Evolutionary conservation across 1,284 basidiomycete genomes (phyloP), one percentile per base, ranked within the genome.

Genomic region (Malassezia vespertilionis): DNA sequence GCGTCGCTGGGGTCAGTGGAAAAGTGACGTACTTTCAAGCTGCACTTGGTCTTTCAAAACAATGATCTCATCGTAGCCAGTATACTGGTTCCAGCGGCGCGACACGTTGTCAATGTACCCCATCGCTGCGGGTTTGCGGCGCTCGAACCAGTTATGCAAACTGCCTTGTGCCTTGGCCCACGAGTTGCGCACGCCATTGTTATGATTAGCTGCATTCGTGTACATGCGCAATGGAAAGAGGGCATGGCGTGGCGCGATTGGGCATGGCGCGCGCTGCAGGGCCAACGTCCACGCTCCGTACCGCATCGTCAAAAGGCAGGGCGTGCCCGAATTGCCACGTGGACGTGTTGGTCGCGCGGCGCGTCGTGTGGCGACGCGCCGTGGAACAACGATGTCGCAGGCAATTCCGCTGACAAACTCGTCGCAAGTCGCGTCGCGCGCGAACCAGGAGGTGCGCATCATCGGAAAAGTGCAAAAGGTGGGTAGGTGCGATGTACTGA

Each of bases 351-450:
- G 21, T 36, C 28, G 26, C 33, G 33, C 34, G 30, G 30, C 47
- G 47, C 40, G 41, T 30, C 30, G 32, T 23, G 23, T 26, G 6
- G 27, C 44, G 27, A 22, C 45, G 38, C 39, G 28, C 15, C 31
- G 17, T 6, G 30, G 5, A 11, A 18, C 33, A 6, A 58, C n/a
- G 27, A 65, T 65, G 63, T 61, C 63, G 30, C 59, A 61, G 40
- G 54, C 62, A 9, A 63, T 58, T 4, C 66, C 65, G 1, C 42
- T 65, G 26, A 55, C 62, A 56, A 69, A 66, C 55, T 68, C 65
- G 24, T 48, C 56, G 34, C 54, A 61, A 41, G 48, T 69, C 17
- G 31, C 51, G 5, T 44, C 46, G 20, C 53, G 55, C 42, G 24
- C 35, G 2, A 57, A 56, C 3, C 52, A 59, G 33, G 62, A 58